phyloP scores from a whole-genome alignment of 352 stramenopile species.

The Globisporangium nagaii region DNA sequence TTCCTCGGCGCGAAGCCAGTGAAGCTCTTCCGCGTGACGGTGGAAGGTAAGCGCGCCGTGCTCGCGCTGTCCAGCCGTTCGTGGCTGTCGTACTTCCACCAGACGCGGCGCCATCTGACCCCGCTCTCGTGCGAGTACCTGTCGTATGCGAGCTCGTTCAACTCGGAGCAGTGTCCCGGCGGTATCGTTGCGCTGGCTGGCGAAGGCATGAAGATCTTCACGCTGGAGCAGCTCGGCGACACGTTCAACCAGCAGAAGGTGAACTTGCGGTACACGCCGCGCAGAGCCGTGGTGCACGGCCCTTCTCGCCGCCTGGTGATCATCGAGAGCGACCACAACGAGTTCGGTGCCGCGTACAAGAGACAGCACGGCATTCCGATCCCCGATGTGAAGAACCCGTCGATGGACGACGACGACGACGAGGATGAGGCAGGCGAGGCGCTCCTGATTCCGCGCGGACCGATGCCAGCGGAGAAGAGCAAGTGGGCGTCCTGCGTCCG shows the following conservation, averaged over 20 bases:
- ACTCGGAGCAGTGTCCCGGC: slow-evolving; percentile 94
- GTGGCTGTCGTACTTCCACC: slow-evolving; percentile 95
- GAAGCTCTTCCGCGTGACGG: slow-evolving; percentile 90
- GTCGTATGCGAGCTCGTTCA: slow-evolving; percentile 94
- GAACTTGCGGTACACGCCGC: slow-evolving; percentile 96
- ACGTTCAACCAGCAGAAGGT: slow-evolving; percentile 96
- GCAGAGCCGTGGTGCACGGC: slow-evolving; percentile 91
- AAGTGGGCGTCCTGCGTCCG: slow-evolving; percentile 97
- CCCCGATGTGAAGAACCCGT: slow-evolving; percentile 38
- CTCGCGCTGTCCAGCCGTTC: slow-evolving; percentile 93
- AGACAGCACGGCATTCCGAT: slow-evolving; percentile 60
- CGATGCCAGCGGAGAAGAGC: slow-evolving; percentile 48
- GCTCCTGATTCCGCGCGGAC: slow-evolving; percentile 55
- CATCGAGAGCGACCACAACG: slow-evolving; percentile 98
- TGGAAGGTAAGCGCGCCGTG: slow-evolving; percentile 88
- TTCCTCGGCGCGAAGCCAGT: slow-evolving; percentile 95
- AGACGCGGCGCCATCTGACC: slow-evolving; percentile 88
- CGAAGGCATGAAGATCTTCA: slow-evolving; percentile 97
- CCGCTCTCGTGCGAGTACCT: slow-evolving; percentile 95
- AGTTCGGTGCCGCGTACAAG: slow-evolving; percentile 92
- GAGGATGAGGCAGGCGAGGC: slow-evolving; percentile 83
- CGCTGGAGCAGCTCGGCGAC: slow-evolving; percentile 93
- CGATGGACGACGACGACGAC: slow-evolving; percentile 57
- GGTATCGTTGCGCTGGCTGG: slow-evolving; percentile 96
- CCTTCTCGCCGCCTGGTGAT: slow-evolving; percentile 88